Conservation (phyloP, 805 yeast genomes). For the Wickerhamomyces bovis region DNA sequence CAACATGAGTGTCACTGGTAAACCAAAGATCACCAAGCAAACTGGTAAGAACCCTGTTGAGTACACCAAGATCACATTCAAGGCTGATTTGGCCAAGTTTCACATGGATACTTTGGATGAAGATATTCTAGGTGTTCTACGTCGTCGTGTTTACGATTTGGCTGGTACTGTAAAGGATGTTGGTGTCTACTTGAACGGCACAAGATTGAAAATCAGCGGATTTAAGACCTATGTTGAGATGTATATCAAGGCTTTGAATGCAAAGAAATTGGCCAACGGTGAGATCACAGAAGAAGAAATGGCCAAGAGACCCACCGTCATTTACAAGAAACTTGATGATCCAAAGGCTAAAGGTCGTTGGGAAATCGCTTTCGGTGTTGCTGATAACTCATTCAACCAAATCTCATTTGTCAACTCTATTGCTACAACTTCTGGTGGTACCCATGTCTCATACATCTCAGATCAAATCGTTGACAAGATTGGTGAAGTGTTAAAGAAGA, state of each 20-base stretch:
- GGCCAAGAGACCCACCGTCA: constrained; percentile 50
- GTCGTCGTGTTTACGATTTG: constrained; percentile 91
- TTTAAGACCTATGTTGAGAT: constrained; percentile 87
- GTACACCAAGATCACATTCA: constrained; percentile 81
- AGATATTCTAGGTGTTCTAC: constrained; percentile 76
- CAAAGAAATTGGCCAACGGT: constrained; percentile 26
- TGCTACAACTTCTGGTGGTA: constrained; percentile 96
- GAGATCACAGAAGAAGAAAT: constrained; percentile 28
- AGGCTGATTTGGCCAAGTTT: constrained; percentile 81
- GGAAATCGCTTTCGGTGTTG: constrained; percentile 94
- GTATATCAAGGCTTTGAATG: constrained; percentile 73
- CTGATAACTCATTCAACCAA: constrained; percentile 87
- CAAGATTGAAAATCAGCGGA: constrained; percentile 57
- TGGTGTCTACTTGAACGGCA: constrained; percentile 71
- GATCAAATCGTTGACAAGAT: constrained; percentile 81
- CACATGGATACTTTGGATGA: constrained; percentile 80
- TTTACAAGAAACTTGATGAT: constrained; percentile 75
- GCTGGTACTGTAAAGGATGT: constrained; percentile 90
- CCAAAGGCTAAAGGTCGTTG: constrained; percentile 46
- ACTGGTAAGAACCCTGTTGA: constrained; percentile 47
- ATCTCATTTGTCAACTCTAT: constrained; percentile 96
- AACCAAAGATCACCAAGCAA: constrained; percentile 59
- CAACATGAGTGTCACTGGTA: constrained; percentile 75
- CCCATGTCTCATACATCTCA: constrained; percentile 82
- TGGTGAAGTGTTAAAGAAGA: constrained; percentile 66